phyloP scores from a whole-genome alignment of 345 rosid genomes.

The Lepidium africanum region DNA sequence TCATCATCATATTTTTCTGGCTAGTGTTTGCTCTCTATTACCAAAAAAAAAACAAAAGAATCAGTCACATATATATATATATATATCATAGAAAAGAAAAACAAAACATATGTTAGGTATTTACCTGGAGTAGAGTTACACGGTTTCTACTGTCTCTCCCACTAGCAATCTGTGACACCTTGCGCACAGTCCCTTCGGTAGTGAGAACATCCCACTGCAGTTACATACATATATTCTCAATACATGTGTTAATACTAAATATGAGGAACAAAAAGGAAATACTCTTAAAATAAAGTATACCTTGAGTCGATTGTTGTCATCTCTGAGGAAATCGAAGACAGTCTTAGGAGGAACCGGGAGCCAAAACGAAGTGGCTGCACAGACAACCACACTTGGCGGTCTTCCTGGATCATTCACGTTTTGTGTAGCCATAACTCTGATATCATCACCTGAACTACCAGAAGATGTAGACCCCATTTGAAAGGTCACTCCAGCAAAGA shows the following conservation, averaged over 20 bases:
- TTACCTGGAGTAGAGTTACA: slow-evolving; percentile 69
- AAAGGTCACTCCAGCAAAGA: slow-evolving; percentile 65
- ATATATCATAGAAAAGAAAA: background rate
- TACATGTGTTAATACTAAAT: background rate
- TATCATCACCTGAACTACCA: slow-evolving; percentile 46
- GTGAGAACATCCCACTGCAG: slow-evolving; percentile 93
- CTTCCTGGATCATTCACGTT: slow-evolving; percentile 75
- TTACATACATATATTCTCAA: background rate
- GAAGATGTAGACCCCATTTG: slow-evolving; percentile 51
- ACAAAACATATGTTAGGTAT: slow-evolving; percentile 14
- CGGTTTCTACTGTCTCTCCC: slow-evolving; percentile 80
- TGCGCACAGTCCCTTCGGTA: slow-evolving; percentile 53
- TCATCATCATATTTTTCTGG: slow-evolving; percentile 49
- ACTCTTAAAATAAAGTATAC: slow-evolving; percentile 27
- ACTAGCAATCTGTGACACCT: slow-evolving; percentile 76
- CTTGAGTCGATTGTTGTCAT: slow-evolving; percentile 61
- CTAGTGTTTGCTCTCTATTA: slow-evolving; percentile 37
- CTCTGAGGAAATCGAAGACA: slow-evolving; percentile 77
- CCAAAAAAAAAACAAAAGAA: background rate
- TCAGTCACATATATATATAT: background rate
- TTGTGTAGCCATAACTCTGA: slow-evolving; percentile 74
- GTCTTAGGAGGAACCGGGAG: slow-evolving; percentile 58
- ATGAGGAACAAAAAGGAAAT: background rate
- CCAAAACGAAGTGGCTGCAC: slow-evolving; percentile 96
- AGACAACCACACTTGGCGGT: slow-evolving; percentile 73